These are phyloP conservation scores for Lactarius sp. DNA, from an alignment of 768 basidiomycete genomes.

Conservation along the genomic window DNA sequence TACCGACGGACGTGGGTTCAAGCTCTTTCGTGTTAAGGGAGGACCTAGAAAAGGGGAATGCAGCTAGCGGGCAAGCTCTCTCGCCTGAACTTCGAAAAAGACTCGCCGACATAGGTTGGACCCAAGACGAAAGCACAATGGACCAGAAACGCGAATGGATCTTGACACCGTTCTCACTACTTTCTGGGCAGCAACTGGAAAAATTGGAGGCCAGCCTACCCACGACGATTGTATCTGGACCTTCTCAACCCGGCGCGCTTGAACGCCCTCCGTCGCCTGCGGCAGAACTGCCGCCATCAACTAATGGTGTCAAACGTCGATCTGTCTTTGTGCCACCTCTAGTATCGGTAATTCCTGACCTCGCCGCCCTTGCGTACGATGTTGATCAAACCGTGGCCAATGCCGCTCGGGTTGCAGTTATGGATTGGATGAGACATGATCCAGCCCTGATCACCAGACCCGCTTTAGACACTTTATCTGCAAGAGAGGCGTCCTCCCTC, in stretches of 20 bases:
- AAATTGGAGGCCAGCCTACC: conserved; percentile 35
- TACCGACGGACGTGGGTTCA: conserved; percentile 71
- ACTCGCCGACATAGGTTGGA: conserved; percentile 73
- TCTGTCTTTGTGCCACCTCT: conserved; percentile 64
- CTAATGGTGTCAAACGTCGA: conserved; percentile 47
- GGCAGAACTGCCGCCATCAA: neutral
- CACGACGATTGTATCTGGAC: conserved; percentile 33
- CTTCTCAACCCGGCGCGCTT: conserved; percentile 25
- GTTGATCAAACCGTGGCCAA: conserved; percentile 48
- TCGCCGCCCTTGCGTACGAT: conserved; percentile 52
- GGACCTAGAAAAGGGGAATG: conserved; percentile 44
- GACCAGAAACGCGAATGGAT: conserved; percentile 57
- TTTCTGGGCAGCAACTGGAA: conserved; percentile 55
- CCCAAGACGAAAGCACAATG: conserved; percentile 48
- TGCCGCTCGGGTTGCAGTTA: conserved; percentile 49
- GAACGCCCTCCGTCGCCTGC: conserved; percentile 27
- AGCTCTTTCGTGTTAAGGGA: conserved; percentile 52
- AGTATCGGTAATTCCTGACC: conserved; percentile 47
- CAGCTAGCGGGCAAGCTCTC: conserved; percentile 42
- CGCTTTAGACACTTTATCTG: conserved; percentile 53
- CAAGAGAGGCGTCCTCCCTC: conserved; percentile 45
- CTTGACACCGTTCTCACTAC: conserved; percentile 59
- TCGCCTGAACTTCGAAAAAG: conserved; percentile 61
- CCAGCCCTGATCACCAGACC: conserved; percentile 61
- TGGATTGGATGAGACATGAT: conserved; percentile 73